Evolutionary conservation across 495 filamentous ascomycete species (phyloP).

Genomic region (Darksidea phi): DNA sequence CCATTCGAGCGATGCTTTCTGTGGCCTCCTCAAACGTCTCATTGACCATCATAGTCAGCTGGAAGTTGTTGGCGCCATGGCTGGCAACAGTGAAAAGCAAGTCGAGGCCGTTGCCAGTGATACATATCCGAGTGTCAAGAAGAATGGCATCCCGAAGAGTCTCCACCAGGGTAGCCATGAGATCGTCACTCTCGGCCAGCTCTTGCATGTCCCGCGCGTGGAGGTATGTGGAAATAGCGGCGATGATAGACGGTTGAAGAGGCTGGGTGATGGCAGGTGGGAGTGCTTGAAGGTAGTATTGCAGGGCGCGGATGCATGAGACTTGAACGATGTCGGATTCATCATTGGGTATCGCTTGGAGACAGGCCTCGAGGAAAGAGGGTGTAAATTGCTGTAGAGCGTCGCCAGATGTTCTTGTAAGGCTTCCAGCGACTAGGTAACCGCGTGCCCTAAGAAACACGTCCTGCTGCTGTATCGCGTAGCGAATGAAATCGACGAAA

Average conservation of each 20-base stretch:
- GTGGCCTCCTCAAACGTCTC: conserved; percentile 90
- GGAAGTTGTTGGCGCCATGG: conserved; percentile 83
- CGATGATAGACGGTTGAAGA: conserved; percentile 71
- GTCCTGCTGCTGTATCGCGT: conserved; percentile 66
- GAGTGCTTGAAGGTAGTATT: conserved; percentile 70
- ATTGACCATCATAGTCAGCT: conserved; percentile 74
- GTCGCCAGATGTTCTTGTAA: conserved; percentile 59
- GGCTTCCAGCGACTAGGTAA: conserved; percentile 74
- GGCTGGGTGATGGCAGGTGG: conserved; percentile 53
- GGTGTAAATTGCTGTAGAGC: conserved; percentile 53
- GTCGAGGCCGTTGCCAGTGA: conserved; percentile 65
- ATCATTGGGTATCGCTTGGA: conserved; percentile 72
- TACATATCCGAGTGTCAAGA: conserved; percentile 68
- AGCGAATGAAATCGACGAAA: conserved; percentile 74
- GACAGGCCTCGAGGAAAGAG: conserved; percentile 69
- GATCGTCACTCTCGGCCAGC: conserved; percentile 79
- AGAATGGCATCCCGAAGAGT: conserved; percentile 80
- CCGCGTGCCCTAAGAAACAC: conserved; percentile 79
- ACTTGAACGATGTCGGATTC: conserved; percentile 85
- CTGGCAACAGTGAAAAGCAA: conserved; percentile 85
- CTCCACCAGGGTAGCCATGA: conserved; percentile 86
- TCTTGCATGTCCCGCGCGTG: conserved; percentile 76
- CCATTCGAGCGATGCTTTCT: conserved; percentile 60
- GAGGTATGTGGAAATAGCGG: conserved; percentile 74
- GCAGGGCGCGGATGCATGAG: conserved; percentile 82